Evolutionary conservation across 345 rosid genomes (phyloP), one percentile per base, ranked within the genome.

Genomic region (Salix exigua): DNA sequence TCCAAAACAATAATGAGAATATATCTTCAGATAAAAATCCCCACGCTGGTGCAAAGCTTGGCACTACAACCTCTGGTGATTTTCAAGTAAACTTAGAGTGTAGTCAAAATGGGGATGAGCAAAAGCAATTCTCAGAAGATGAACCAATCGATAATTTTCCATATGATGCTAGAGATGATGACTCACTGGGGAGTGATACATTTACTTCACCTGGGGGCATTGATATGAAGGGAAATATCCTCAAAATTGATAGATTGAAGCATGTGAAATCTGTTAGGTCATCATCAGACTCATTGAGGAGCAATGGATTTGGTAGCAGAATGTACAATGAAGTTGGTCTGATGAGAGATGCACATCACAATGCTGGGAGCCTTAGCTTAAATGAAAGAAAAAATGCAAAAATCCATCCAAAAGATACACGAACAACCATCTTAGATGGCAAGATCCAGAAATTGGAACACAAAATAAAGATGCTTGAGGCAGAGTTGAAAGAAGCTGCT

Each of bases 401-500:
- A 80, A 80, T 90, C 72, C 83, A 70, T 75, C 84, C 88, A 7
- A 88, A 84, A 82, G 88, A 86, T 70, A 23, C 80, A 12, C 73
- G 83, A 71, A 79, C 82, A 70, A 77, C 85, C 79, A 77, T 81
- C 77, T 78, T 85, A 81, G 93, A 84, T 74, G 79, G 78, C 79
- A 95, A 90, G 87, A 77, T 90, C 74, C 92, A 87, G 82, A 86
- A 84, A 75, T 78, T 90, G 87, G 94, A 91, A 86, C 80, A 60
- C 81, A 89, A 79, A 81, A 87, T 92, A 71, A 84, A 87, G 75
- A 84, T 84, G 88, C 97, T 92, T 61, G 99, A 95, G 80, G 88
- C 92, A 71, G 99, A 95, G 86, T 80, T 95, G 77, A 79, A 90
- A 82, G 99, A 95, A 90, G 92, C 92, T 82, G 99, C 97, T 83